Percentiles rank a stretch among this genome's conserved stretches.
Conservation (phyloP, 2,329 filamentous ascomycete species). For the Fusarium denticulatum region DNA sequence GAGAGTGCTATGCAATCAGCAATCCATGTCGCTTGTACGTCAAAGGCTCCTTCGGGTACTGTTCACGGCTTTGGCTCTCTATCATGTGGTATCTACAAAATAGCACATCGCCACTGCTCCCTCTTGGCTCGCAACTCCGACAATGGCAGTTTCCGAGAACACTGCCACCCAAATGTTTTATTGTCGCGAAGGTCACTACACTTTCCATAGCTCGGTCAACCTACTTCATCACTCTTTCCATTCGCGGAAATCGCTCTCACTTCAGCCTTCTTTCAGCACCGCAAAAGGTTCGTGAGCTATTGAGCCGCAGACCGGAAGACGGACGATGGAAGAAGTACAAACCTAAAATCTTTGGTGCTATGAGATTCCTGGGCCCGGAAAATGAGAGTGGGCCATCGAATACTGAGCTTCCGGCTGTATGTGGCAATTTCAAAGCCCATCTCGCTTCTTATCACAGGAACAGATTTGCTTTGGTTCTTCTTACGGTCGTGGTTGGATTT, state of each 20-base stretch:
- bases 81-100: not conserved
- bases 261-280: fast-evolving
- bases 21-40: fast-evolving
- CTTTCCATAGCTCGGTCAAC: fast-evolving
- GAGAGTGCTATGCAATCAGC: fast-evolving
- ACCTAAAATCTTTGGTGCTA: fast-evolving
- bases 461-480: fast-evolving
- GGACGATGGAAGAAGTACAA: not conserved
- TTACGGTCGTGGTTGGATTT: not conserved
- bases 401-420: fast-evolving
- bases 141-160: fast-evolving
- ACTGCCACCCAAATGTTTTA: fast-evolving
- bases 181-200: fast-evolving
- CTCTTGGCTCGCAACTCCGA: not conserved
- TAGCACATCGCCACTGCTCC: fast-evolving
- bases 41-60: fast-evolving
- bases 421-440: fast-evolving
- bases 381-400: fast-evolving
- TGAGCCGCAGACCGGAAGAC: fast-evolving
- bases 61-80: fast-evolving
- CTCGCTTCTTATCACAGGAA: fast-evolving
- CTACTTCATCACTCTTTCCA: fast-evolving
- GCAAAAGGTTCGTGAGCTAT: fast-evolving
- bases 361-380: fast-evolving
- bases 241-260: fast-evolving